Evolutionary conservation across 257 asterid genomes (phyloP).

Genomic region (Nicotiana undulata): DNA sequence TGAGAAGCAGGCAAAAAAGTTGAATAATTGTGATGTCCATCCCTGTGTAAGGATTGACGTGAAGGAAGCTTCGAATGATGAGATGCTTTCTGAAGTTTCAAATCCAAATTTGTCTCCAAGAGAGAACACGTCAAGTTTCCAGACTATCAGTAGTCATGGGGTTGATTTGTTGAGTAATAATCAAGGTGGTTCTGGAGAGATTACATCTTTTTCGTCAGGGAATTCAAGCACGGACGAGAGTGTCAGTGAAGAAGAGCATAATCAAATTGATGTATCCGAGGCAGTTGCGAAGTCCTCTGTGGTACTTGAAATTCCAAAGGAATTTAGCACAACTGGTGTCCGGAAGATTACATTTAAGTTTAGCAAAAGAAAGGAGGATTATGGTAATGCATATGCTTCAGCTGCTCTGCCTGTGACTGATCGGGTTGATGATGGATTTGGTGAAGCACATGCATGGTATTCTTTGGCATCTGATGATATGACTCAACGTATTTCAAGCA

Average conservation of each 20-base stretch:
- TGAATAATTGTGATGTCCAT: slow-evolving; percentile 27
- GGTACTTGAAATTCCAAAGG: slow-evolving; percentile 93
- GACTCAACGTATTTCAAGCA: slow-evolving; percentile 23
- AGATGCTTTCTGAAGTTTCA: slow-evolving; percentile 73
- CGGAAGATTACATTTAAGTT: slow-evolving; percentile 90
- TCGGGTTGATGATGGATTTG: slow-evolving; percentile 30
- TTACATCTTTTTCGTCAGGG: slow-evolving; percentile 50
- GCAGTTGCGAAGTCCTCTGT: slow-evolving; percentile 51
- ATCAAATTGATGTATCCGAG: slow-evolving; percentile 31
- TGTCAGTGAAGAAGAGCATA: slow-evolving; percentile 44
- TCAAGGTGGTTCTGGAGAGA: slow-evolving; percentile 62
- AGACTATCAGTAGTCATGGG: slow-evolving; percentile 41
- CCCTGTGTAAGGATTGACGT: slow-evolving; percentile 22
- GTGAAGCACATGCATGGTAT: slow-evolving; percentile 26
- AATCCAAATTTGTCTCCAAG: slow-evolving; percentile 71
- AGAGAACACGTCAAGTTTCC: slow-evolving; percentile 47
- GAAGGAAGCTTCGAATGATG: slow-evolving; percentile 80
- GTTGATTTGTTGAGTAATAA: slow-evolving; percentile 35
- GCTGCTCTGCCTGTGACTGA: slow-evolving; percentile 30
- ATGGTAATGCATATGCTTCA: slow-evolving; percentile 23
- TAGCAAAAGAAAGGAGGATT: slow-evolving; percentile 68
- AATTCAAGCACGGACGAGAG: slow-evolving; percentile 47
- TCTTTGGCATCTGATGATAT: slow-evolving; percentile 17
- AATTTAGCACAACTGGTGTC: slow-evolving; percentile 81
- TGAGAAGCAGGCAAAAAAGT: slow-evolving; percentile 20